A percentile compares a stretch with the other conserved stretches of the same genome.
These are phyloP conservation scores for Mycena rosella DNA, from an alignment of 768 basidiomycete genomes.

Conservation along the genomic window DNA sequence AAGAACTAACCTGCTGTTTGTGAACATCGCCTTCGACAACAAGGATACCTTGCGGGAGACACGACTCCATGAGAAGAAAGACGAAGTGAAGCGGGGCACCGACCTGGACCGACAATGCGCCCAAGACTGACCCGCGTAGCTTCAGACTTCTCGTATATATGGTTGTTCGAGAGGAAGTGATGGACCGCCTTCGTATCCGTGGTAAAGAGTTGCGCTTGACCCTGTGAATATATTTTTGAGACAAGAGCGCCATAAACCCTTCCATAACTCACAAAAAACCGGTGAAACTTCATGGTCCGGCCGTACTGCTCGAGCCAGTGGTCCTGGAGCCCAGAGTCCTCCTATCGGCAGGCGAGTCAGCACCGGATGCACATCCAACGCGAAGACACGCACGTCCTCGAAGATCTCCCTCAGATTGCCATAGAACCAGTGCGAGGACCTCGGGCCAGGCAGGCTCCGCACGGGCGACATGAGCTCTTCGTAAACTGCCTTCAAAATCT, in stretches of 20 bases:
- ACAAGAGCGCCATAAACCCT: not conserved
- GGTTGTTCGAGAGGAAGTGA: conserved; percentile 60
- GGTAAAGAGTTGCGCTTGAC: conserved; percentile 53
- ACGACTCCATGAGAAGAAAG: not conserved
- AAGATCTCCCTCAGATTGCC: conserved; percentile 47
- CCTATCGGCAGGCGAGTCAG: conserved; percentile 7
- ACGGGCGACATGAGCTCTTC: conserved; percentile 41
- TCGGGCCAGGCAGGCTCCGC: conserved; percentile 51
- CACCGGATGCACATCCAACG: not conserved
- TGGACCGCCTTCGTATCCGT: conserved; percentile 62
- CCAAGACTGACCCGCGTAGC: conserved; percentile 40
- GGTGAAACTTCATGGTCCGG: conserved; percentile 55
- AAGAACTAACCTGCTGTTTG: conserved; percentile 35
- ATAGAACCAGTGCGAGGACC: conserved; percentile 44
- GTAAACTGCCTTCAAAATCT: conserved; percentile 24
- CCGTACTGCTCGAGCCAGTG: conserved; percentile 66
- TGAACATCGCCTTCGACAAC: conserved; percentile 43
- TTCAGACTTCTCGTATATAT: conserved; percentile 58
- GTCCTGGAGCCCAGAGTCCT: conserved; percentile 47
- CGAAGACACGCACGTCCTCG: conserved; percentile 37
- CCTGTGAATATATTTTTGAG: not conserved
- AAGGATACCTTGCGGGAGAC: conserved; percentile 59
- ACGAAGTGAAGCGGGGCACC: not conserved
- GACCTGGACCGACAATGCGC: conserved; percentile 45
- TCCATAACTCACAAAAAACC: conserved; percentile 51